Evolutionary conservation across 169 alveolate genomes (phyloP).

Genomic region (Ophryocystis elektroscirrha): DNA sequence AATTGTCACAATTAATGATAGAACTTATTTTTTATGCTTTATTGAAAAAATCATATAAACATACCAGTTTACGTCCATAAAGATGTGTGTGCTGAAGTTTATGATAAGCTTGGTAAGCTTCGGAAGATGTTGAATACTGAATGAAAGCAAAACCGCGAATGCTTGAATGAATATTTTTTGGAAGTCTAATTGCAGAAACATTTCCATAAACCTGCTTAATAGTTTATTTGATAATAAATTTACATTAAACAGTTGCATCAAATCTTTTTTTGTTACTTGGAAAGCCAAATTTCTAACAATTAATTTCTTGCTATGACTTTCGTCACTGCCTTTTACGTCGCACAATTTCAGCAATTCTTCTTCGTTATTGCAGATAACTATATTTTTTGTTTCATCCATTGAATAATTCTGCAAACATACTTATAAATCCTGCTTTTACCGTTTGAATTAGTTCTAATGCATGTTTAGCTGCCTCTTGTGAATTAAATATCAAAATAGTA

Average conservation of each 20-base stretch:
- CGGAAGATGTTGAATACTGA: conserved; percentile 56
- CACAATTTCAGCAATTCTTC: too few relatives aligned
- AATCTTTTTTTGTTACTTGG: conserved; percentile 68
- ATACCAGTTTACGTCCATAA: conserved; percentile 64
- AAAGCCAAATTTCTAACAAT: conserved; percentile 73
- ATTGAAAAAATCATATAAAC: background rate
- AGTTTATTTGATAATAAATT: conserved; percentile 52
- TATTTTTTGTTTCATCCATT: too few relatives aligned
- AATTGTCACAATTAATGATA: too few relatives aligned
- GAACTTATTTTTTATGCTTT: background rate
- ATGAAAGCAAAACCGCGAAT: conserved; percentile 72
- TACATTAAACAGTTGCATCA: conserved; percentile 54
- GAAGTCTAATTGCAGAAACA: conserved; percentile 53
- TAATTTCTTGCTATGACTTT: conserved; percentile 43
- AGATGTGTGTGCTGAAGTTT: conserved; percentile 62
- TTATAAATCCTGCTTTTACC: too few relatives aligned
- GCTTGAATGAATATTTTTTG: conserved; percentile 44
- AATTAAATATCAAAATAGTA: too few relatives aligned
- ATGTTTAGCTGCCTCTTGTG: conserved; percentile 31
- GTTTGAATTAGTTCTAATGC: too few relatives aligned
- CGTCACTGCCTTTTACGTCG: conserved; percentile 21
- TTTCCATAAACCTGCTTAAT: too few relatives aligned
- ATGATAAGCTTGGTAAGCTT: conserved; percentile 58
- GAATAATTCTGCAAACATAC: too few relatives aligned
- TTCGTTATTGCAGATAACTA: too few relatives aligned